Base-by-base conservation (phyloP, 192 early-diverging fungal species). In the Coemansia sp. region DNA sequence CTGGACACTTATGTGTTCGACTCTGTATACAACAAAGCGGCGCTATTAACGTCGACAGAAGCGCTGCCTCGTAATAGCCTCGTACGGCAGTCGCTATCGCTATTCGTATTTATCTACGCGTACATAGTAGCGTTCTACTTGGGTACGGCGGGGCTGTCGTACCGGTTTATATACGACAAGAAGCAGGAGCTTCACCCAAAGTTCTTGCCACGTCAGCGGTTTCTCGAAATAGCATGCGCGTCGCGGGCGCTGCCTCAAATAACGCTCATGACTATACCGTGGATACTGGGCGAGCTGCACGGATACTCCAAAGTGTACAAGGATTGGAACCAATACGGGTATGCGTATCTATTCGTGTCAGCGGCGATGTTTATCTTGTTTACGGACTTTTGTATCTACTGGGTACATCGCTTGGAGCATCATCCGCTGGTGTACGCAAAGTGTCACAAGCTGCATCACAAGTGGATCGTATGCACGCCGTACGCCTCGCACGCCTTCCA, bases 401-500 rank as follows among this genome's bases (percentile, higher is more conserved):
- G 95, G 95, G 90, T 96, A 63, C 97, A 99, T 79, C 93, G 97
- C 20, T 88, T 86, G 66, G 87, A 94, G 74, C 96, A 99, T 76
- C 94, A 96, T 70, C 97, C 95, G 51, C 62, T 82, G 42, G 73
- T 99, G 47, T 99, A 99, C 75, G 91, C 92, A 73, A 87, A 89
- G 79, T 82, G 97, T 52, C 97, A 99, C 88, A 94, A 94, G 74
- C 88, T 86, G 65, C 92, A 94, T 68, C 92, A 94, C 84, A 92
- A 93, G 87, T 94, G 93, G 91, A 93, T 93, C 84, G 90, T 99
- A 12, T 92, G 94, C 57, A 96, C 95, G 20, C 97, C 97, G 22
- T 99, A 91, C 79, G 93, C 96, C 4, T 93, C 94, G 36, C 92
- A 96, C 79, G 97, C 97, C 29, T 99, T 99, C 88, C 94, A 98